Evolutionary conservation across 805 yeast species (phyloP).

Genomic region (Yamadazyma insecticola): DNA sequence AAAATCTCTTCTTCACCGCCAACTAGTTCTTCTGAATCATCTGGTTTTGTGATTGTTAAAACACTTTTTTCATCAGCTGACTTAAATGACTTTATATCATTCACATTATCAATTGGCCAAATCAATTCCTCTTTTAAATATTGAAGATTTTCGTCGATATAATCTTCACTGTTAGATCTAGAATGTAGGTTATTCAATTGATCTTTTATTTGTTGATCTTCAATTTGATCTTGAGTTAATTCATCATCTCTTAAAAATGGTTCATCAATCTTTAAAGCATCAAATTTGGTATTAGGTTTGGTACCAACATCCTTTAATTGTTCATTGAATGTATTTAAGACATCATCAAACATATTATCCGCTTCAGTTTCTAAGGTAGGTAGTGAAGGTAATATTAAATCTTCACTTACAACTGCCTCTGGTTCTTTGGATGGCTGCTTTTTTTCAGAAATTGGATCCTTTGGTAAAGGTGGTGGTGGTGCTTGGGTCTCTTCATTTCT

Average conservation of each 20-base stretch:
- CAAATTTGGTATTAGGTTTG: conserved; percentile 6
- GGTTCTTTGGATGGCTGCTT: conserved; percentile 1
- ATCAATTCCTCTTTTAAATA: conserved; percentile 22
- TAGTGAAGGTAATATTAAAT: conserved; percentile 11
- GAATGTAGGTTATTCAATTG: conserved; percentile 6
- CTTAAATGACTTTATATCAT: conserved; percentile 8
- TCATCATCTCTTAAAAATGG: conserved; percentile 39
- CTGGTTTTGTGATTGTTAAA: conserved; percentile 4
- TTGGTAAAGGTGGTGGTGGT: conserved; percentile 9
- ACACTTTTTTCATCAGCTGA: conserved; percentile 5
- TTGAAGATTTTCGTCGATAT: conserved; percentile 28
- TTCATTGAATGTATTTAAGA: conserved; percentile 23
- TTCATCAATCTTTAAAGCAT: conserved; percentile 10
- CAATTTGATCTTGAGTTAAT: conserved; percentile 36
- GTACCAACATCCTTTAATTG: conserved; percentile 14
- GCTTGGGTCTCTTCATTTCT: conserved; percentile 3
- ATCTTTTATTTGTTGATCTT: conserved; percentile 34
- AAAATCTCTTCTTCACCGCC: conserved; percentile 15
- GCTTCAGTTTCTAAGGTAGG: conserved; percentile 26
- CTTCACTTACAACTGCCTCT: conserved; percentile 6
- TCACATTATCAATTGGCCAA: conserved; percentile 15
- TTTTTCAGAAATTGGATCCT: conserved; percentile 1
- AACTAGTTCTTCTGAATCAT: conserved; percentile 1
- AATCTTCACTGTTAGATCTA: conserved; percentile 18
- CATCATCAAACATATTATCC: conserved; percentile 24